These are phyloP conservation scores for Globisporangium apiculatum DNA, from an alignment of 352 stramenopile genomes.

Conservation along the genomic window DNA sequence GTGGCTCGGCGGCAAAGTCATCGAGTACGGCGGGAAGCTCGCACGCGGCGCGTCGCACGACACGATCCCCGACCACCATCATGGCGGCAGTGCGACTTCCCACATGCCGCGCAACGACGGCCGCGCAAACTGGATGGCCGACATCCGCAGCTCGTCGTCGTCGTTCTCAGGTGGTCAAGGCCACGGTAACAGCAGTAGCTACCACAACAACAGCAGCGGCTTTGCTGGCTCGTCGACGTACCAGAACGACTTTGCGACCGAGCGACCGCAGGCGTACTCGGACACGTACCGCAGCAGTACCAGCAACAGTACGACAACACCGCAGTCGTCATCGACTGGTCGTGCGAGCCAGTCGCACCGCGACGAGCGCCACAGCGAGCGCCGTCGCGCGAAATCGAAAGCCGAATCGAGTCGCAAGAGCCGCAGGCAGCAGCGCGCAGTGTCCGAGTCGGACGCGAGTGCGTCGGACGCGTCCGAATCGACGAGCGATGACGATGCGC, in stretches of 20 bases:
- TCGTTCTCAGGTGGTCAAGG: slow-evolving; percentile 19
- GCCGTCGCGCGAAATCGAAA: slow-evolving; percentile 36
- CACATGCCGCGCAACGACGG: slow-evolving; percentile 58
- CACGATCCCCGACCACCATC: slow-evolving; percentile 33
- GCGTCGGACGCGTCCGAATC: slow-evolving; percentile 18
- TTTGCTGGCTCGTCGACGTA: slow-evolving; percentile 21
- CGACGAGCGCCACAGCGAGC: slow-evolving; percentile 15
- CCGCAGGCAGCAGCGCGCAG: background rate
- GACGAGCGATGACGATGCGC: slow-evolving; percentile 10
- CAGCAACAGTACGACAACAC: slow-evolving; percentile 4
- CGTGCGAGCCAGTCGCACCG: slow-evolving; percentile 9
- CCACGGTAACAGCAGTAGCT: slow-evolving; percentile 16
- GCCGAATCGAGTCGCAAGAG: slow-evolving; percentile 21
- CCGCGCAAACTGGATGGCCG: slow-evolving; percentile 70
- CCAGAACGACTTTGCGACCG: slow-evolving; percentile 68
- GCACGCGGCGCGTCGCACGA: slow-evolving; percentile 33
- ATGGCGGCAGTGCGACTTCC: slow-evolving; percentile 7
- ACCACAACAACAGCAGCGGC: slow-evolving; percentile 9
- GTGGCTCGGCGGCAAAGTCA: slow-evolving; percentile 67
- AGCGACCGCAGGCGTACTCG: slow-evolving; percentile 48
- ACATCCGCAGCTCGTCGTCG: slow-evolving; percentile 49
- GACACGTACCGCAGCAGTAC: slow-evolving; percentile 15
- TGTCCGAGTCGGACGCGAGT: slow-evolving; percentile 14
- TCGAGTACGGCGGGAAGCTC: slow-evolving; percentile 58
- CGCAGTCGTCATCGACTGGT: slow-evolving; percentile 1